Conservation (phyloP, 495 filamentous ascomycete species). For the Gamarada debralockiae region DNA sequence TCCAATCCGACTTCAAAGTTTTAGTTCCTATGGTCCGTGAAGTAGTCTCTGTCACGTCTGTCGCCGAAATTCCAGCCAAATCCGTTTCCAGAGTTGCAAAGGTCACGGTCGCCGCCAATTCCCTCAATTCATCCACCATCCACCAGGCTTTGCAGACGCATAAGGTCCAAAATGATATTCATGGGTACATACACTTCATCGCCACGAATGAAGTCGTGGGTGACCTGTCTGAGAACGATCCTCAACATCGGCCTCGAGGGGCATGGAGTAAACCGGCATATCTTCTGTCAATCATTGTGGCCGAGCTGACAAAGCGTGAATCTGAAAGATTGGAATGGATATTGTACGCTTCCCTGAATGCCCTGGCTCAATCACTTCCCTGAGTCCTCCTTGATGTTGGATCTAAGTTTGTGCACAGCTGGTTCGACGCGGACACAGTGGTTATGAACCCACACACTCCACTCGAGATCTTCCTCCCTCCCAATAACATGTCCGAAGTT, state of each 20-base stretch:
- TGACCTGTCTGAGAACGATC: background rate
- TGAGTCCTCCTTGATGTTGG: too few relatives aligned
- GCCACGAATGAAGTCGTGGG: background rate
- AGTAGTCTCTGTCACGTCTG: too few relatives aligned
- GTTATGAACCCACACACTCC: constrained; percentile 1
- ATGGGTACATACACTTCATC: background rate
- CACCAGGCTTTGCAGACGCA: background rate
- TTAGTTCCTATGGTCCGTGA: too few relatives aligned
- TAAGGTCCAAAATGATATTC: background rate
- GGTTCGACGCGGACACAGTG: background rate
- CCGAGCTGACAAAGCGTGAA: constrained; percentile 46
- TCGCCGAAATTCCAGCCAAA: background rate
- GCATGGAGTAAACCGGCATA: constrained; percentile 46
- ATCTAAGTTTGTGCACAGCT: background rate
- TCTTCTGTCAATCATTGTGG: constrained; percentile 41
- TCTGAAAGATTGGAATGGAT: constrained; percentile 46
- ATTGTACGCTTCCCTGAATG: constrained; percentile 40
- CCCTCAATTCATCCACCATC: background rate
- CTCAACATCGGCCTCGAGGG: background rate
- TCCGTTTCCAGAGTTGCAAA: background rate
- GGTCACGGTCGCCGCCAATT: background rate
- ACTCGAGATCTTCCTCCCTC: background rate
- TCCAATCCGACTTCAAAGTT: background rate
- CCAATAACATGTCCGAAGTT: background rate
- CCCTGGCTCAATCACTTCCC: background rate